A percentile compares a stretch with the other conserved stretches of the same genome.
Evolutionary conservation across 1,139 yeast species (phyloP).

Genomic region (Debaryomyces fabryi): DNA sequence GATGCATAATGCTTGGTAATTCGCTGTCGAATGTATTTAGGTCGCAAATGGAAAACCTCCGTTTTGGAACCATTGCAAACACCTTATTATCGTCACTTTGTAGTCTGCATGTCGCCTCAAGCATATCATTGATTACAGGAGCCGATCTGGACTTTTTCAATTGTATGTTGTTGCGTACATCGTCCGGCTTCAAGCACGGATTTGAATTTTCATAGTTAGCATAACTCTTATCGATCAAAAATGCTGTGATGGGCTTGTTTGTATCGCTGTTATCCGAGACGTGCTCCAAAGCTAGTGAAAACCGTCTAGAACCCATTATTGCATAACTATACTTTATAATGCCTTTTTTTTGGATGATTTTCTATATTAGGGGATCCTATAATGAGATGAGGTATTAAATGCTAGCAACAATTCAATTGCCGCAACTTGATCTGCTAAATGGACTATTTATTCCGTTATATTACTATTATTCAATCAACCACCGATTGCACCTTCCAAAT

Average conservation of each 20-base stretch:
- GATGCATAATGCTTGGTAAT: constrained; percentile 4
- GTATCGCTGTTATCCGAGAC: not conserved
- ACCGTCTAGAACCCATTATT: constrained; percentile 13
- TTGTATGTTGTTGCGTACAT: not conserved
- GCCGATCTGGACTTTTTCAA: constrained; percentile 1
- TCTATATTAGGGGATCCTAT: not conserved
- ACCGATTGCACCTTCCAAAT: not conserved
- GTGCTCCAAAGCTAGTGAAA: constrained; percentile 26
- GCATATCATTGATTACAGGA: not conserved
- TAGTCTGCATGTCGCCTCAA: not conserved
- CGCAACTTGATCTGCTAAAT: not conserved
- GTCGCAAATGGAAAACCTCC: constrained; percentile 28
- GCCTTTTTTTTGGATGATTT: not conserved
- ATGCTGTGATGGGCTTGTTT: constrained; percentile 4
- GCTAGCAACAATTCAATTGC: not conserved
- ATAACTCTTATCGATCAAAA: constrained; percentile 2
- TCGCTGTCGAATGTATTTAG: constrained; percentile 23
- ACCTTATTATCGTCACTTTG: not conserved
- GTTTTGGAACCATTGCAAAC: not conserved
- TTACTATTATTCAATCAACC: not conserved
- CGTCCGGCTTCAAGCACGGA: not conserved
- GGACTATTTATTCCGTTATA: not conserved
- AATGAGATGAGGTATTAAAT: not conserved
- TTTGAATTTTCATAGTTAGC: constrained; percentile 2
- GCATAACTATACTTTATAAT: not conserved